Evolutionary conservation across 2,329 filamentous ascomycete genomes (phyloP).

Genomic region (Epichloe hybrida): DNA sequence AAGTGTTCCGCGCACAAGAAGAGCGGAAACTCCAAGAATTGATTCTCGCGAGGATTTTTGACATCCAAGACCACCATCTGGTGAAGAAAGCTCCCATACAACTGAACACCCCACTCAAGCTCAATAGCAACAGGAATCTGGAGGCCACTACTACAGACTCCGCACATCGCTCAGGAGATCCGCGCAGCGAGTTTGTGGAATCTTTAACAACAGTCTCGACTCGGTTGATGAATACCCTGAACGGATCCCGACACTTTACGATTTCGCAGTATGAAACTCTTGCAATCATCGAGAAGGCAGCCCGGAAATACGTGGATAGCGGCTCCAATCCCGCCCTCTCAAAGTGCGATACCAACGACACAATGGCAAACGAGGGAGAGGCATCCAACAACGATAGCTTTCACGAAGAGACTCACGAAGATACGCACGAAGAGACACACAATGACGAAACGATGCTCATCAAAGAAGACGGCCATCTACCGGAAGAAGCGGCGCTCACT

Average conservation of each 20-base stretch:
- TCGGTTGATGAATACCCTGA: slow-evolving; percentile 28
- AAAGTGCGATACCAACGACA: neutral
- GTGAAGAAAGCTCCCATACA: slow-evolving; percentile 21
- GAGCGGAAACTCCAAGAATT: slow-evolving; percentile 41
- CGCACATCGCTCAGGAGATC: slow-evolving; percentile 10
- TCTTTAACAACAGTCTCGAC: slow-evolving; percentile 27
- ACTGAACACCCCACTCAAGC: slow-evolving; percentile 11
- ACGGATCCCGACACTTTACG: slow-evolving; percentile 22
- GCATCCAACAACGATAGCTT: neutral
- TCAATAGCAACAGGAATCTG: slow-evolving; percentile 7
- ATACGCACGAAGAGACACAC: no score
- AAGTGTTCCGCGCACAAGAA: slow-evolving; percentile 34
- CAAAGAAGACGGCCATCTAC: neutral
- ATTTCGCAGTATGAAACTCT: slow-evolving; percentile 32
- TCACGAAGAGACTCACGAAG: neutral
- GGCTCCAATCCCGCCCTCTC: neutral
- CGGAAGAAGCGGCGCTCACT: neutral
- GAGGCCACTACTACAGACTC: slow-evolving; percentile 2
- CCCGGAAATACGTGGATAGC: slow-evolving; percentile 34
- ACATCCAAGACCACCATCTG: slow-evolving; percentile 27
- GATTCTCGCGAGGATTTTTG: slow-evolving; percentile 38
- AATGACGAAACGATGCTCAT: neutral
- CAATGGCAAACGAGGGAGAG: neutral
- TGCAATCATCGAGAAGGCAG: slow-evolving; percentile 36
- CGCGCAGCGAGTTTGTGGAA: slow-evolving; percentile 16